These are phyloP conservation scores for Syzygium aromaticum DNA, from an alignment of 345 rosid genomes.

Conservation along the genomic window DNA sequence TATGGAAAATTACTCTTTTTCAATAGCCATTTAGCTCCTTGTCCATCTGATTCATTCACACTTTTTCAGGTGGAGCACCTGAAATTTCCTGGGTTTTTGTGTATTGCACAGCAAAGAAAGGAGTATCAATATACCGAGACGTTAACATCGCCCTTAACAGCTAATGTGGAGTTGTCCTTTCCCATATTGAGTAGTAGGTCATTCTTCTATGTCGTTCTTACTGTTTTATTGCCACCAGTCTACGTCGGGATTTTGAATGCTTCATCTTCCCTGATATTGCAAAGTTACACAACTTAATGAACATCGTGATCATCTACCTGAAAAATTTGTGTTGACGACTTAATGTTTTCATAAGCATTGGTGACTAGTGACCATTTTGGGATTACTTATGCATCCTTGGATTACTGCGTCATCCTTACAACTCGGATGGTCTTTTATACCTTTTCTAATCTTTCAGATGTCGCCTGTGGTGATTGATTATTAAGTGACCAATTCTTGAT, in stretches of 20 bases:
- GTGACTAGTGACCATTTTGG: neutral
- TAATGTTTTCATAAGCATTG: neutral
- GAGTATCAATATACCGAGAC: neutral
- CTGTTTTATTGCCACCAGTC: neutral
- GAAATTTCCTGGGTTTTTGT: neutral
- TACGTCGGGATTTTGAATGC: neutral
- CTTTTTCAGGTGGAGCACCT: neutral
- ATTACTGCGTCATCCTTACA: neutral
- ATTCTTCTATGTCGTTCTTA: neutral
- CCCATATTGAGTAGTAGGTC: neutral
- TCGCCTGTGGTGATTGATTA: neutral
- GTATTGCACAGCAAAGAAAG: neutral
- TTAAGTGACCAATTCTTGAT: neutral
- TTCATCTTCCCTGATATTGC: neutral
- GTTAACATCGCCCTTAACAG: neutral
- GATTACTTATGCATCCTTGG: neutral
- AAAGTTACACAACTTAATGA: neutral
- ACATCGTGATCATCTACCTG: neutral
- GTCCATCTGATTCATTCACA: neutral
- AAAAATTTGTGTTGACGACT: neutral
- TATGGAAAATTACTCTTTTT: neutral
- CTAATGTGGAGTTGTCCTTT: neutral
- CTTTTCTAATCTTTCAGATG: neutral
- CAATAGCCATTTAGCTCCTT: neutral
- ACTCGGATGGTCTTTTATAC: neutral